A percentile compares a stretch with the other conserved stretches of the same genome.
Conservation (phyloP, 768 basidiomycete genomes). For the Podaxis rugospora region DNA sequence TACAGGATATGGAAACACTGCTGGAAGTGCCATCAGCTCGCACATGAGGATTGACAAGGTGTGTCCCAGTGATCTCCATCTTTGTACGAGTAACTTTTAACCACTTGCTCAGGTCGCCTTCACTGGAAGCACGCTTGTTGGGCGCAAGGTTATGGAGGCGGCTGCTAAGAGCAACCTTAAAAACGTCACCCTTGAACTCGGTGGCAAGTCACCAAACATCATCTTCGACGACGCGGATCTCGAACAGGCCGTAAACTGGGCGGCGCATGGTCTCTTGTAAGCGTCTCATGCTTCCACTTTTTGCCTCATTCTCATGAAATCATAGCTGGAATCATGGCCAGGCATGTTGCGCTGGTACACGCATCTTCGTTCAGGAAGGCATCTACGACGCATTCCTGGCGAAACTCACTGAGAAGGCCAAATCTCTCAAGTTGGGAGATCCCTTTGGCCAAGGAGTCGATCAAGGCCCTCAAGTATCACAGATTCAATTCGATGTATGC, state of each 20-base stretch:
- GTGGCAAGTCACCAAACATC: conserved; percentile 70
- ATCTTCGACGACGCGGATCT: conserved; percentile 73
- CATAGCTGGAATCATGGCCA: conserved; percentile 67
- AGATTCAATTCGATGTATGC: conserved; percentile 68
- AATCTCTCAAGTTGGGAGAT: conserved; percentile 59
- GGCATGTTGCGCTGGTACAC: conserved; percentile 78
- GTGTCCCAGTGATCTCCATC: conserved; percentile 34
- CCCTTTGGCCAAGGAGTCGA: conserved; percentile 57
- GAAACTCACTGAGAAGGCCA: conserved; percentile 52
- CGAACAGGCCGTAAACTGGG: conserved; percentile 71
- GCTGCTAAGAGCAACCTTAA: conserved; percentile 82
- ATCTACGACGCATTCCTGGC: conserved; percentile 79
- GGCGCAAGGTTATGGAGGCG: conserved; percentile 76
- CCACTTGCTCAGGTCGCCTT: conserved; percentile 52
- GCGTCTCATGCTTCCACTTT: conserved; percentile 19
- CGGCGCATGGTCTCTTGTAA: conserved; percentile 69
- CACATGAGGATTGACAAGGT: conserved; percentile 67
- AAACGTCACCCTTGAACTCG: conserved; percentile 77
- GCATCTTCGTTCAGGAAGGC: conserved; percentile 76
- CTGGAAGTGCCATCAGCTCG: conserved; percentile 64
- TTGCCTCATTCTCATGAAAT: background rate
- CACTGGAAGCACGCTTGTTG: conserved; percentile 79
- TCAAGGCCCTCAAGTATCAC: conserved; percentile 79
- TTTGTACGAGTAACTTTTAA: background rate
- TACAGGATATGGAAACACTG: conserved; percentile 66